Evolutionary conservation across 306 rosid species (phyloP), one percentile per base, ranked within the genome.

Genomic region (Morella rubra): DNA sequence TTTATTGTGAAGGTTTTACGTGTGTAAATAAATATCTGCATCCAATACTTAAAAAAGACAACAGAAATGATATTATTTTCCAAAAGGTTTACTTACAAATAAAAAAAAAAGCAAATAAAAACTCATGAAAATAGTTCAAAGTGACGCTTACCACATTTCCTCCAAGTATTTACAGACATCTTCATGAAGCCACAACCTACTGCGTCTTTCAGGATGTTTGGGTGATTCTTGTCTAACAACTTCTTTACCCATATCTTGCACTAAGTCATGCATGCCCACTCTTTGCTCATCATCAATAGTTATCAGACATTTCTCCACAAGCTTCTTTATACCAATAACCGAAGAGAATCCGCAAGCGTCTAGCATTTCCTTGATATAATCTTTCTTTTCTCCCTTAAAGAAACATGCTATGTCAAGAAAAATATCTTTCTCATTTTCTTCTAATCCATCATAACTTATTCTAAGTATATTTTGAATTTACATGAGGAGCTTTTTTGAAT

Each of bases 401-500:
- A 46, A 46, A 46, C 50, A 46, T 6, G 50, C 50, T 7, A 46
- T 46, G 4, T 46, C 50, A 2, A 46, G 4, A 52, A 81, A 81
- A 64, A 81, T 44, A 2, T n/a, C 37, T 47, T 66, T 79, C 22
- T 78, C 73, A 1, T 8, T 24, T 13, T 71, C 69, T 4, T 44
- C 19, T 10, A 84, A 20, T 18, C 75, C 81, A 71, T 84, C 83
- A 67, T 49, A 84, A 24, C 27, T 24, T 24, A 24, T 24, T 24
- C 1, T 24, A 1, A 24, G 27, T 24, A 24, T 24, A 0, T 24
- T 24, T 24, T 24, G 27, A 24, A 24, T 24, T 24, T 1, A 0
- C 27, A 55, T 58, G 64, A 1, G 80, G 80, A 11, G 64, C 58
- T 32, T 32, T 56, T 24, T 71, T 66, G 12, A 76, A 68, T 41